Percentiles rank a stretch among this genome's conserved stretches.
phyloP scores from a whole-genome alignment of 2,329 filamentous ascomycete genomes.

The Neofusicoccum sp. region DNA sequence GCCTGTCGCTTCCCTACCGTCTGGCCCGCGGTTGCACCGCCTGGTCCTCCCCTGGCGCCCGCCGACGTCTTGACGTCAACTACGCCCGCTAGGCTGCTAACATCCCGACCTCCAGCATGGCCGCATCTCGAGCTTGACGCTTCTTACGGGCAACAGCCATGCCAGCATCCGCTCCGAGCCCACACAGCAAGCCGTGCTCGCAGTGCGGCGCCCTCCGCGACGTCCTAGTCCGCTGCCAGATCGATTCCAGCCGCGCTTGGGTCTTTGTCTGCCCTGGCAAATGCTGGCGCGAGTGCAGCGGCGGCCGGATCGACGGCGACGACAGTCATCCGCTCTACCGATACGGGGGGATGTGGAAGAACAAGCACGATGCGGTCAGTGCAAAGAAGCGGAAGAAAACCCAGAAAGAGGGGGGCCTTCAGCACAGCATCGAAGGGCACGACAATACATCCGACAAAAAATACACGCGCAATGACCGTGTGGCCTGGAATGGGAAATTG shows the following conservation, averaged over 20 bases:
- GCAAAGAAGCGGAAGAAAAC: slow-evolving; percentile 33
- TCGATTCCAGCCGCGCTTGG: slow-evolving; percentile 41
- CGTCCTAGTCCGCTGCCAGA: slow-evolving; percentile 45
- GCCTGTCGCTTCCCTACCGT: neutral
- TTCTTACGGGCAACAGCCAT: slow-evolving; percentile 22
- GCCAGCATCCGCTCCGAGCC: neutral
- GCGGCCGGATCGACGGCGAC: slow-evolving; percentile 44
- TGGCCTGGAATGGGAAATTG: neutral
- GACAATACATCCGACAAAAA: neutral
- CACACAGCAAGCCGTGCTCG: slow-evolving; percentile 40
- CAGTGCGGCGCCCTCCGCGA: slow-evolving; percentile 38
- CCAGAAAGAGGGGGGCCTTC: neutral
- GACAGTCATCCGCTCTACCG: slow-evolving; percentile 36
- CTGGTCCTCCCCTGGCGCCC: neutral
- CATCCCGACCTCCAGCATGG: slow-evolving; percentile 38
- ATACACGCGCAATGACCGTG: slow-evolving; percentile 7
- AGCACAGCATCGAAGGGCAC: neutral
- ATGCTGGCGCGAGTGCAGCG: slow-evolving; percentile 45
- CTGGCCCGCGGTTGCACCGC: neutral
- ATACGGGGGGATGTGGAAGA: slow-evolving; percentile 25
- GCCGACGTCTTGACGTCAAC: neutral
- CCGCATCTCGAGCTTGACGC: slow-evolving; percentile 39
- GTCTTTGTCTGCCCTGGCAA: slow-evolving; percentile 45
- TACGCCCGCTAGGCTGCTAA: slow-evolving; percentile 30
- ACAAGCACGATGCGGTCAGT: slow-evolving; percentile 40